Evolutionary conservation across 108 stramenopile genomes (phyloP), one percentile per base, ranked within the genome.

Genomic region (Skeletonema marinoi): DNA sequence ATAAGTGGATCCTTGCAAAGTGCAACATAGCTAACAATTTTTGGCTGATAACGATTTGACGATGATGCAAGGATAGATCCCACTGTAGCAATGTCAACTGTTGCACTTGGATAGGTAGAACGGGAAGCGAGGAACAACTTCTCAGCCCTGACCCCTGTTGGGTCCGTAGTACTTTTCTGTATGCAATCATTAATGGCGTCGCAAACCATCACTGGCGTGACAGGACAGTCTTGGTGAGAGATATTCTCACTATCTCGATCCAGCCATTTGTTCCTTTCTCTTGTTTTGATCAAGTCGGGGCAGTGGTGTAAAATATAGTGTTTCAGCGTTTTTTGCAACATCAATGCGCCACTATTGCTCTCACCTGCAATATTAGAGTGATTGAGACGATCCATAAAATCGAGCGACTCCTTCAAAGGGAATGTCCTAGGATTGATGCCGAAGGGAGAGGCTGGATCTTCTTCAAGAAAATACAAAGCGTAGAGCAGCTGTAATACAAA

Each of bases 1-100:
- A 88, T 70, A 32, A 94, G 66, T 7, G 90, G 93, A 71, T 94
- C 93, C 54, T 85, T 78, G 60, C 83, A 88, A 1, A 91, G 62
- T 2, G 61, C 65, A 3, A 70, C 13, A 50, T 94, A 92, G n/a
- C 78, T 87, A 29, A 74, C 56, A 60, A 68, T 73, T 10, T 80
- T 86, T 32, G 66, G 70, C 17, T 88, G 88, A 32, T 70, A 56
- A 50, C 86, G 54, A 10, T 80, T 66, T 13, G 74, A 75, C 16
- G 44, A 16, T 46, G 44, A n/a, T 16, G 87, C 48, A 30, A 94
- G 71, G 1, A 94, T 67, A 33, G 88, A 81, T 68, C 82, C 78
- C 25, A 68, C 82, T 0, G 79, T 83, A 31, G 81, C 65, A 41
- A 61, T 36, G 35, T 76, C 75, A 50, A 92, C 59, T 41, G 81